Evolutionary conservation across 208 protist species (phyloP).

Genomic region (Herpetomonas samuelpessoai): DNA sequence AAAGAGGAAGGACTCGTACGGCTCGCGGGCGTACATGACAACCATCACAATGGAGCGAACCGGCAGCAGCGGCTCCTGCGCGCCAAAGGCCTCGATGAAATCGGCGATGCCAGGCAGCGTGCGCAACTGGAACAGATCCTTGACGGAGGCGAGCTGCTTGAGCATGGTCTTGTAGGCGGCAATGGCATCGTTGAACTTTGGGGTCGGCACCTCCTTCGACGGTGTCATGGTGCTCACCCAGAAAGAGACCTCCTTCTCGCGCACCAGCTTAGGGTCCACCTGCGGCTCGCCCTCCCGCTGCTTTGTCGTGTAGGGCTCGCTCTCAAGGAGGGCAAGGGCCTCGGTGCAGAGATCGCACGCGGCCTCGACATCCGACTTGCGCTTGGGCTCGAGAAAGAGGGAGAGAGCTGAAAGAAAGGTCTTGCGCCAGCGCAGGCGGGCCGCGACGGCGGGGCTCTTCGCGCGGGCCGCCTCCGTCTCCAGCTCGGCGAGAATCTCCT

Average conservation of each 20-base stretch:
- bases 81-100: constrained; percentile 67
- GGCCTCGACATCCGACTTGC: constrained; percentile 44
- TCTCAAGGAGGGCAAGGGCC: constrained; percentile 38
- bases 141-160: constrained; percentile 58
- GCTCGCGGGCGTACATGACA: constrained; percentile 62
- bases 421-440: constrained; percentile 69
- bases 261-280: constrained; percentile 40
- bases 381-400: constrained; percentile 44
- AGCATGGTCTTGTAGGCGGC: constrained; percentile 49
- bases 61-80: constrained; percentile 63
- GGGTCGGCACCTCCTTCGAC: constrained; percentile 33
- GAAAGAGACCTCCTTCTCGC: constrained; percentile 47
- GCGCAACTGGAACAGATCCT: constrained; percentile 33
- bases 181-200: constrained; percentile 49
- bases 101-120: constrained; percentile 54
- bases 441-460: constrained; percentile 34
- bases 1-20: constrained; percentile 75
- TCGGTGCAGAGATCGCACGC: constrained; percentile 48
- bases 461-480: constrained; percentile 39
- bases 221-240: constrained; percentile 77
- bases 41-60: constrained; percentile 61
- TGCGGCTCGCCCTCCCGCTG: constrained; percentile 47
- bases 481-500: constrained; percentile 60
- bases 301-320: constrained; percentile 18
- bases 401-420: constrained; percentile 47